A percentile compares a stretch with the other conserved stretches of the same genome.
These are phyloP conservation scores for Lomentospora prolificans DNA, from an alignment of 2,329 filamentous ascomycete species.

Conservation along the genomic window DNA sequence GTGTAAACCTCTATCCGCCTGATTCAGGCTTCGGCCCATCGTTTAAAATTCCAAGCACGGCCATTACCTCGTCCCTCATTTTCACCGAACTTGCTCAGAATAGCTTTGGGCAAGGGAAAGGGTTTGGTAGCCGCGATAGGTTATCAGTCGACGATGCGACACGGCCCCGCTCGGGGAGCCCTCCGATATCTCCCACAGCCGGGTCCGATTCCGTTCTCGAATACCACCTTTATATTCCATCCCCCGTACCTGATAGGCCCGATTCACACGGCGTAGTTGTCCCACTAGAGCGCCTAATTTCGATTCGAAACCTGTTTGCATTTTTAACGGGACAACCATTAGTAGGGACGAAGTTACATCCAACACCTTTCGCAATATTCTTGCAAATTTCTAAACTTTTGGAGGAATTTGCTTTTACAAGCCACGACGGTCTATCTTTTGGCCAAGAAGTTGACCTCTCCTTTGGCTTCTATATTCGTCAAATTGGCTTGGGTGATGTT, in stretches of 20 bases:
- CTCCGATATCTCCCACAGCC: slow-evolving; percentile 26
- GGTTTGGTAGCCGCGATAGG: slow-evolving; percentile 37
- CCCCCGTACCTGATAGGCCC: slow-evolving; percentile 24
- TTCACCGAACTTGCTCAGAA: slow-evolving; percentile 34
- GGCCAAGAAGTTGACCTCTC: slow-evolving; percentile 52
- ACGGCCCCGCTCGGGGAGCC: slow-evolving; percentile 24
- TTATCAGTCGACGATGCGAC: slow-evolving; percentile 40
- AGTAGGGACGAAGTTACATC: slow-evolving; percentile 43
- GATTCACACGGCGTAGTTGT: neutral
- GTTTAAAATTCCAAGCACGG: slow-evolving; percentile 48
- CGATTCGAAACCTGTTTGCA: slow-evolving; percentile 55
- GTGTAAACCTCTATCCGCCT: slow-evolving; percentile 47
- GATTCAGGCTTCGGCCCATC: slow-evolving; percentile 42
- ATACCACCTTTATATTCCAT: slow-evolving; percentile 44
- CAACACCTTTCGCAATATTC: slow-evolving; percentile 44
- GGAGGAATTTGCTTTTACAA: slow-evolving; percentile 47
- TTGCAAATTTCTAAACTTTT: slow-evolving; percentile 43
- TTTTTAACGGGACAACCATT: slow-evolving; percentile 55
- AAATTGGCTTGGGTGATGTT: slow-evolving; percentile 69
- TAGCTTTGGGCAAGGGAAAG: slow-evolving; percentile 16
- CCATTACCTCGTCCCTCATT: slow-evolving; percentile 43
- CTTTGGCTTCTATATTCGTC: slow-evolving; percentile 67
- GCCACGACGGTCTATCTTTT: slow-evolving; percentile 46
- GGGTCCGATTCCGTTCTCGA: slow-evolving; percentile 29
- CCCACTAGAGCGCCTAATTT: slow-evolving; percentile 42